Evolutionary conservation across 1,284 basidiomycete species (phyloP).

Genomic region (Puccinia triticina): DNA sequence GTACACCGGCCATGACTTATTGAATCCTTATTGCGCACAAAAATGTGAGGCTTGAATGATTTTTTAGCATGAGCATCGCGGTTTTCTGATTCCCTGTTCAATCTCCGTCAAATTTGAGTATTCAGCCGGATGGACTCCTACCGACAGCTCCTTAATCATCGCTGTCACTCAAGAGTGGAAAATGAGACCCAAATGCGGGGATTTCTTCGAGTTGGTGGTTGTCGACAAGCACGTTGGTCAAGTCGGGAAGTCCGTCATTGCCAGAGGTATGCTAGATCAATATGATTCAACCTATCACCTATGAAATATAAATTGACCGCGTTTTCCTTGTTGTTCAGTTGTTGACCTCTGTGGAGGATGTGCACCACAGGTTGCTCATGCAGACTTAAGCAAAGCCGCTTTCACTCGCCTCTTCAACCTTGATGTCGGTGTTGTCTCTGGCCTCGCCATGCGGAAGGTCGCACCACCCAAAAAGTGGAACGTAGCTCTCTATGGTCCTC

Average conservation of each 20-base stretch:
- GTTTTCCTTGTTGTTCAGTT: slow-evolving; percentile 54
- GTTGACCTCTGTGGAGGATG: no score
- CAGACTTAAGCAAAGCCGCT: slow-evolving; percentile 55
- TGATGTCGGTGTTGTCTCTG: slow-evolving; percentile 53
- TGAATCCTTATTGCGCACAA: slow-evolving; percentile 55
- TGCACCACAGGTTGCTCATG: slow-evolving; percentile 54
- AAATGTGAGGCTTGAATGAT: slow-evolving; percentile 31
- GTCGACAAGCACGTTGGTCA: slow-evolving; percentile 25
- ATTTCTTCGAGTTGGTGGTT: slow-evolving; percentile 41
- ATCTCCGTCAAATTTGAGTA: no score
- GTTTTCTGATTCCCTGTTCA: background rate
- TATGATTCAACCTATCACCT: background rate
- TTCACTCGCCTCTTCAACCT: slow-evolving; percentile 55
- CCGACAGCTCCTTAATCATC: slow-evolving; percentile 55
- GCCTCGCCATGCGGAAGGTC: slow-evolving; percentile 45
- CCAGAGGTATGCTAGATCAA: slow-evolving; percentile 11
- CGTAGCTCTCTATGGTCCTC: slow-evolving; percentile 40
- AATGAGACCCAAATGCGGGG: slow-evolving; percentile 40
- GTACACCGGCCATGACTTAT: slow-evolving; percentile 55
- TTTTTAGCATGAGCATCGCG: background rate
- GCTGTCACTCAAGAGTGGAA: slow-evolving; percentile 56
- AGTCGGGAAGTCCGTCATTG: slow-evolving; percentile 52
- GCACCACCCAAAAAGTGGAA: slow-evolving; percentile 50
- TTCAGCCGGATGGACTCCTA: slow-evolving; percentile 56
- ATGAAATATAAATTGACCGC: background rate